Conservation (phyloP, 108 stramenopile species). For the Stephanodiscus minutulus region DNA sequence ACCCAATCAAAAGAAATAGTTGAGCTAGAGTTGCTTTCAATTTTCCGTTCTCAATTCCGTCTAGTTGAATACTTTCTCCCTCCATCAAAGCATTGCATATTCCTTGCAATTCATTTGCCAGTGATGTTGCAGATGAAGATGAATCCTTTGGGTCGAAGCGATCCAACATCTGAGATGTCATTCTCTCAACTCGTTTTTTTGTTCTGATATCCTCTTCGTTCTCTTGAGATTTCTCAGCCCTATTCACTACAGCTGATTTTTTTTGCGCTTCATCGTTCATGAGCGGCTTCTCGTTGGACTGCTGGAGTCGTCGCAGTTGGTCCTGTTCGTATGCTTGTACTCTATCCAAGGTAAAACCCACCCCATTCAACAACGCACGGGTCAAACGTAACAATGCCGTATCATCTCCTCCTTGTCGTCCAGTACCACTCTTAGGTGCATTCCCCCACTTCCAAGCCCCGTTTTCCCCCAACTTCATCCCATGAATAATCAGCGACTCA, state of each 20-base stretch:
- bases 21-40: constrained; percentile 57
- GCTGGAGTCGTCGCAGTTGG: constrained; percentile 15
- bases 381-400: constrained; percentile 48
- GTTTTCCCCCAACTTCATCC: constrained; percentile 29
- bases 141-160: constrained; percentile 48
- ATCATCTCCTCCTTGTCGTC: constrained; percentile 27
- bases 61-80: constrained; percentile 74
- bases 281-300: constrained; percentile 15
- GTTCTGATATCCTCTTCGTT: constrained; percentile 27
- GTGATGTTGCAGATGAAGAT: constrained; percentile 26
- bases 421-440: not conserved
- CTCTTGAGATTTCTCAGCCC: constrained; percentile 16
- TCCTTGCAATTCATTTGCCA: constrained; percentile 59
- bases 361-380: constrained; percentile 65
- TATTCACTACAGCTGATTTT: constrained; percentile 4
- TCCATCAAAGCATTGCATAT: constrained; percentile 63
- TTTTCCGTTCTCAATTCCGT: constrained; percentile 70
- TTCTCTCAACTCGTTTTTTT: constrained; percentile 48
- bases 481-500: constrained; percentile 28
- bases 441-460: constrained; percentile 45
- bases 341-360: constrained; percentile 67
- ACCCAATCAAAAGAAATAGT: constrained; percentile 65
- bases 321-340: constrained; percentile 45
- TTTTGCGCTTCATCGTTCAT: constrained; percentile 1
- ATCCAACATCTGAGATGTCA: constrained; percentile 54